Base-by-base conservation (phyloP, 352 stramenopile species). In the Thalassiosira sp. region DNA sequence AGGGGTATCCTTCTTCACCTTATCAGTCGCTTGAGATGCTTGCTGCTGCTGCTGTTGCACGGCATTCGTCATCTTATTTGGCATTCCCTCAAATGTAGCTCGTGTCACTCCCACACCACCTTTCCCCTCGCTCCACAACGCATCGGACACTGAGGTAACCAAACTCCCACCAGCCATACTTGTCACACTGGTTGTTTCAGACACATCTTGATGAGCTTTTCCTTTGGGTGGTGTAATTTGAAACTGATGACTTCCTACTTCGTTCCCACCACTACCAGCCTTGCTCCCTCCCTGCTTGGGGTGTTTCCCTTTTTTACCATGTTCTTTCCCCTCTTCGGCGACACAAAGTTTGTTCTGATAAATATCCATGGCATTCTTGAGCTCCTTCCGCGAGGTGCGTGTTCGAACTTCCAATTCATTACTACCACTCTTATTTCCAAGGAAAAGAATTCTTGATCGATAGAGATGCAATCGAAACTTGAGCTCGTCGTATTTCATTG, bases 281-380 rank as follows among this genome's bases (percentile, higher is more conserved):
- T 27, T 45, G 13, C 27, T 25, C 25, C 16, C 28, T 15, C 52
- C n/a, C n/a, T n/a, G n/a, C n/a, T n/a, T 24, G 24, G 11, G 3
- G 18, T 61, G 24, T 42, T 56, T 60, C 42, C 25, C 46, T 37
- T 58, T 24, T 43, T 57, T 46, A 11, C n/a, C n/a, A 46, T 64
- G 10, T 25, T 37, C 25, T 61, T 51, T 24, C 51, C 45, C 37
- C 2, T 51, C 53, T 15, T 74, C 48, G 13, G 58, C 58, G 20
- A 71, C 18, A n/a, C 20, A 71, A 10, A 91, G 51, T 51, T 89
- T 91, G 43, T 90, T 84, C 43, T 91, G 83, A 71, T 88, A 89
- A 15, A 89, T 76, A 68, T 91, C 86, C 86, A 91, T 91, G 40
- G 86, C 86, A 40, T 74, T 69, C 60, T 90, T 90, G 13, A 91